Base-by-base conservation (phyloP, 2,329 filamentous ascomycete genomes). In the Sporothrix pseudoabietina region DNA sequence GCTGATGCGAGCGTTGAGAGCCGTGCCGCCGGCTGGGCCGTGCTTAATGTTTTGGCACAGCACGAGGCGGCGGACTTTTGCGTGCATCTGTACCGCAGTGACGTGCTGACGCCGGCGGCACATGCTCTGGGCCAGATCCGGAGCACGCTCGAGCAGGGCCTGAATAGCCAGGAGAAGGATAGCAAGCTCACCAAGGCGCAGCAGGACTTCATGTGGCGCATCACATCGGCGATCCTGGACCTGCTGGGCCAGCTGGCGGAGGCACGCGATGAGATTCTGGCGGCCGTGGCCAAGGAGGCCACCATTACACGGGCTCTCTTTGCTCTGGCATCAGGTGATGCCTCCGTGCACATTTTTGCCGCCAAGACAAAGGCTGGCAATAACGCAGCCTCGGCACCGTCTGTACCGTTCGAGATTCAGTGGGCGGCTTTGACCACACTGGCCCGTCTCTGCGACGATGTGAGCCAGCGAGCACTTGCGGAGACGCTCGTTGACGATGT, bases 41-140 rank as follows among this genome's bases (percentile, higher is more conserved):
- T 91, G 76, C 82, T 92, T 71, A 85, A 86, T 76, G 85, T 88
- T 57, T 83, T 92, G 71, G 87, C 86, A 1, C 83, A 87, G 75
- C 87, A 90, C 78, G 90, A 92, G 79, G 89, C 90, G 77, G 83
- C 86, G 14, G 90, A 91, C 77, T 91, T 92, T 74, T 90, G 88
- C 75, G 82, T 92, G 26, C 89, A 92, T 76, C 79, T 92, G 73
- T 91, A 86, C 77, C 83, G 90, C 59, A 82, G 87, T 39, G 89
- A 91, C 78, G 80, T 91, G 16, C 78, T 92, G 74, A 88, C 87
- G 39, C 88, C 89, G 26, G 84, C 91, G 73, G 85, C 87, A 73
- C 85, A 87, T 78, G 88, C 88, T 16, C 81, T 85, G 69, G 84
- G 84, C 71, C 83, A 84, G 75, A 87, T 90, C 79, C 79, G 84